These are phyloP conservation scores for Pouteria glomerata DNA, from an alignment of 148 eudicot species.

Conservation along the genomic window DNA sequence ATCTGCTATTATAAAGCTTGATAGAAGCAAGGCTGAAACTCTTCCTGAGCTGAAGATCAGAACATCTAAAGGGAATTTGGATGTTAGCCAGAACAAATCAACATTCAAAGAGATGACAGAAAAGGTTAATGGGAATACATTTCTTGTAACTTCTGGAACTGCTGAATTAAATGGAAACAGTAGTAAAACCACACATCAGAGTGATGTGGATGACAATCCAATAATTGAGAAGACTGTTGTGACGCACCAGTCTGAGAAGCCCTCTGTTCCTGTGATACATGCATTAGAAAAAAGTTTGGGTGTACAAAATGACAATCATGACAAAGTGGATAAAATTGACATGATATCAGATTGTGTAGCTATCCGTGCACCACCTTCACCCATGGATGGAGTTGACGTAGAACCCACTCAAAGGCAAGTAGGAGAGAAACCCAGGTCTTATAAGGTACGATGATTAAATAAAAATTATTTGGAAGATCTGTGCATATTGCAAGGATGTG, in stretches of 20 bases:
- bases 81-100: constrained; percentile 32
- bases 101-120: constrained; percentile 25
- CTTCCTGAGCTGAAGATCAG: constrained; percentile 60
- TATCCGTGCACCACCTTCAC: constrained; percentile 42
- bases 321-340: constrained; percentile 24
- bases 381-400: constrained; percentile 33
- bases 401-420: constrained; percentile 27
- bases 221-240: constrained; percentile 82
- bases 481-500: too few relatives aligned
- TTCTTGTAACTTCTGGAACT: constrained; percentile 26
- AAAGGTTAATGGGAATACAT: constrained; percentile 25
- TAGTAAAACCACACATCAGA: constrained; percentile 15
- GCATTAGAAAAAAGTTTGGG: constrained; percentile 25
- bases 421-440: constrained; percentile 28
- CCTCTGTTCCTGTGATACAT: constrained; percentile 27
- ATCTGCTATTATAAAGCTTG: constrained; percentile 37
- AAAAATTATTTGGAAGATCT: too few relatives aligned
- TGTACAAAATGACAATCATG: constrained; percentile 21
- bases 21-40: constrained; percentile 56
- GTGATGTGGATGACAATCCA: constrained; percentile 59
- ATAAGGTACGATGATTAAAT: constrained; percentile 39
- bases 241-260: constrained; percentile 68
- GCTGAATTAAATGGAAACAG: constrained; percentile 11
- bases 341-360: constrained; percentile 20
- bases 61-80: constrained; percentile 38